Percentiles rank a stretch among this genome's conserved stretches.
Evolutionary conservation across 192 early-diverging fungal species (phyloP).

Genomic region (Lunasporangiospora selenospora): DNA sequence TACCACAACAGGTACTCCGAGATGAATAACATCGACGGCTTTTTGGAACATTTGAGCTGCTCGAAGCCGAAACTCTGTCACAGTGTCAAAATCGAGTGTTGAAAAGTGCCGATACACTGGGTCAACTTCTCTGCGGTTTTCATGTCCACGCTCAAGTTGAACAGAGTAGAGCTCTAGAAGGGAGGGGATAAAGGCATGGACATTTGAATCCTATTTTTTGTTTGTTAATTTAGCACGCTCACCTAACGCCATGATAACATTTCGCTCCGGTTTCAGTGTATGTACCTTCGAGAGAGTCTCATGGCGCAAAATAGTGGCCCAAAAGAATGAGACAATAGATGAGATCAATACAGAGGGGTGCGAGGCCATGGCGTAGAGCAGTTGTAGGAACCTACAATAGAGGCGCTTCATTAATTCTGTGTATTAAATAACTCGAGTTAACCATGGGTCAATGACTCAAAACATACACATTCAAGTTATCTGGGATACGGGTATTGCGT

Average conservation of each 20-base stretch:
- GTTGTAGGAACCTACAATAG: slow-evolving; percentile 25
- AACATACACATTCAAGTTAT: no score
- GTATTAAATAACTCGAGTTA: no score
- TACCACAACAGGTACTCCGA: slow-evolving; percentile 33
- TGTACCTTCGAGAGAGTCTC: slow-evolving; percentile 41
- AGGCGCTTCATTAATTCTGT: no score
- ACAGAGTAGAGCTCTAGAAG: slow-evolving; percentile 28
- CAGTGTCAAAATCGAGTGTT: slow-evolving; percentile 31
- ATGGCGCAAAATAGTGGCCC: slow-evolving; percentile 31
- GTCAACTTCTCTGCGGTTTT: slow-evolving; percentile 19
- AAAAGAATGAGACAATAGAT: slow-evolving; percentile 29
- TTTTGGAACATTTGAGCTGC: slow-evolving; percentile 19
- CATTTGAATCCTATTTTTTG: slow-evolving; percentile 14
- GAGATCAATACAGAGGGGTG: slow-evolving; percentile 39
- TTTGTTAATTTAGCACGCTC: no score
- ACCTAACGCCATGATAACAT: no score
- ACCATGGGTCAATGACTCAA: no score
- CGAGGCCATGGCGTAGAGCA: slow-evolving; percentile 35
- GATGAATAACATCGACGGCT: slow-evolving; percentile 42
- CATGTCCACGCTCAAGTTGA: slow-evolving; percentile 16
- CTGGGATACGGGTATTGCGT: slow-evolving; percentile 22
- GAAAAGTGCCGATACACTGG: slow-evolving; percentile 31
- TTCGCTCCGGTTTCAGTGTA: no score
- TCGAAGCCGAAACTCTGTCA: slow-evolving; percentile 11
- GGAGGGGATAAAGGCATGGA: slow-evolving; percentile 17